Base-by-base conservation (phyloP, 345 rosid genomes). In the Eucalyptus curtisii region DNA sequence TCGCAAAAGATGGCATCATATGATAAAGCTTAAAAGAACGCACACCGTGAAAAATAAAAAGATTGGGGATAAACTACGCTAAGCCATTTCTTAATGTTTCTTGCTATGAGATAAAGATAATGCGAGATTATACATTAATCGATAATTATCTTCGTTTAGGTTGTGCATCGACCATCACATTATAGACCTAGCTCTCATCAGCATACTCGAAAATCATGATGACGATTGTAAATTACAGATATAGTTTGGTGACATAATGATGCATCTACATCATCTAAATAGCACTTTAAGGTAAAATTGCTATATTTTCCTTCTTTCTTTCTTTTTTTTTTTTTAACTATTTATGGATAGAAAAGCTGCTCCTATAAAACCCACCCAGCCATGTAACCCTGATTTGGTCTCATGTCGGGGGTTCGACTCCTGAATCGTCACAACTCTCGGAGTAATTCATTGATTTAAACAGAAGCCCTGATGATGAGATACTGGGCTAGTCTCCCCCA, bases 301-400 rank as follows among this genome's bases (percentile, higher is more conserved):
- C 81, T 17, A 52, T 52, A 7, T 8, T 14, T 16, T 16, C 10
- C 2, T n/a, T 30, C 0, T 6, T 4, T n/a, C n/a, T n/a, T n/a
- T n/a, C n/a, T n/a, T n/a, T n/a, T 10, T 5, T 2, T 6, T n/a
- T n/a, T n/a, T 64, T 13, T 2, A 6, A 13, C 2, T 30, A 30
- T n/a, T 7, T 16, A 15, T 31, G 42, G 20, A 33, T 24, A 16
- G 42, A 31, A 31, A n/a, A 30, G 1, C 4, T 13, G 9, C 7
- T 61, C 13, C 17, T n/a, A 14, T 15, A 31, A 31, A 66, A n/a
- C n/a, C n/a, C n/a, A n/a, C n/a, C n/a, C n/a, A n/a, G n/a, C n/a
- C n/a, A n/a, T n/a, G n/a, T n/a, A n/a, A n/a, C n/a, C n/a, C n/a
- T n/a, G n/a, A n/a, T n/a, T n/a, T n/a, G n/a, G n/a, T n/a, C n/a